Evolutionary conservation across 106 monocot species (phyloP), one percentile per base, ranked within the genome.

Genomic region (Chionographis japonica): DNA sequence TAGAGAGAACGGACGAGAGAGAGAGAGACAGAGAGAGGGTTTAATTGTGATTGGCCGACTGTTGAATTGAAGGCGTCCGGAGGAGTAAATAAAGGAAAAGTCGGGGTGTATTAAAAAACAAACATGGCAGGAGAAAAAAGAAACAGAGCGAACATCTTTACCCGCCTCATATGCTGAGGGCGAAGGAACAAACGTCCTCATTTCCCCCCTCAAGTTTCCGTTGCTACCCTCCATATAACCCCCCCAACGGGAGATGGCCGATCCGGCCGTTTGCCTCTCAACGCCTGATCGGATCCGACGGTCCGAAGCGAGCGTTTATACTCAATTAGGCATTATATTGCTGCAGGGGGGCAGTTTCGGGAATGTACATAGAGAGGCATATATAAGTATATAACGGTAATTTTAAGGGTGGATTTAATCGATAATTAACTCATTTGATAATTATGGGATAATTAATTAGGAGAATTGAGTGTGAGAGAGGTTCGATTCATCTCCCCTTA

Each of bases 401-500:
- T 51, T 27, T 50, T 71, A 61, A 60, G 42, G 15, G 50, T 13
- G 71, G 52, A 52, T 50, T 72, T 51, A 72, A 51, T 72, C 18
- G 52, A 10, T 19, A 37, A 43, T 40, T 72, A 62, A 72, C 40
- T 62, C 36, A 61, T 63, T 50, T 51, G 52, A 9, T 27, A 46
- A 43, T 50, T 54, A 61, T 46, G 17, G 39, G 42, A 72, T 50
- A 62, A 60, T 15, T 19, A 58, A 58, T 49, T 37, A 58, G 16
- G 27, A 35, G 27, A 27, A 27, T 27, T 69, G 19, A 57, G 6
- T 57, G 12, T 19, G 37, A 56, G 58, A 78, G 41, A 67, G 14
- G 12, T 65, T 4, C 70, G 27, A 54, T 74, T 72, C 49, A 65
- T 39, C 69, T 62, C 75, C 62, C 78, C 83, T 74, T 53, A 78